Evolutionary conservation across 2,329 filamentous ascomycete species (phyloP), one percentile per base, ranked within the genome.

Genomic region (Ophiosphaerella korrae): DNA sequence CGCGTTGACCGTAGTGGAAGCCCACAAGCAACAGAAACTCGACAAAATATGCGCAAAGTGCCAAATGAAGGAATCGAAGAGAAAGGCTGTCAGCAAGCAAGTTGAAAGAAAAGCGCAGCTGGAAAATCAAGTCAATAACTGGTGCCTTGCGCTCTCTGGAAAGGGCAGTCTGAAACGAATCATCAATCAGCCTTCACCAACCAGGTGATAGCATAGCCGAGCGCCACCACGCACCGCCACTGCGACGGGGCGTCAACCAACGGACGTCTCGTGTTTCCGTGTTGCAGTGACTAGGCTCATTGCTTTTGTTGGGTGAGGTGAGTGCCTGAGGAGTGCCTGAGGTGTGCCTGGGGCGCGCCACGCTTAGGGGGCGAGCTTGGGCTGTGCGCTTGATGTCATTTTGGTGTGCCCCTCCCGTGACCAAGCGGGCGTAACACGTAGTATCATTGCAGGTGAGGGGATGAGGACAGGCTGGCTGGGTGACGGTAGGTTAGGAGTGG

Each of bases 91-190:
- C 23, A 21, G 38, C 3, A 35, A 34, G 7, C 29, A 18, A 21
- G 36, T 36, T 12, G 38, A n/a, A 33, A 32, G 12, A 21, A 40
- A 40, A 45, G 33, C 40, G 33, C 42, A 11, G 43, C 40, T 32
- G 40, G 11, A 14, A 36, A 38, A 21, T 4, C 38, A 13, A 13
- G 35, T 49, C 43, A 50, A 45, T 45, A 58, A 39, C 42, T 55
- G 55, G 48, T 51, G 55, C 55, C 55, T 58, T 45, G 35, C 42
- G 39, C 33, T 39, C 45, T 37, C 42, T 42, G 36, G 32, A 50
- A 40, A 32, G 48, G 49, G 48, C 45, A 52, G 47, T 24, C 45
- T 55, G 52, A 52, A 58, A 55, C 52, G 39, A 42, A 18, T 37
- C n/a, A 34, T 37, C 48, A 38, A 40, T 31, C 31, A 50, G 45